Base-by-base conservation (phyloP, 2,329 filamentous ascomycete genomes). In the Ceratocystiopsis minuta region DNA sequence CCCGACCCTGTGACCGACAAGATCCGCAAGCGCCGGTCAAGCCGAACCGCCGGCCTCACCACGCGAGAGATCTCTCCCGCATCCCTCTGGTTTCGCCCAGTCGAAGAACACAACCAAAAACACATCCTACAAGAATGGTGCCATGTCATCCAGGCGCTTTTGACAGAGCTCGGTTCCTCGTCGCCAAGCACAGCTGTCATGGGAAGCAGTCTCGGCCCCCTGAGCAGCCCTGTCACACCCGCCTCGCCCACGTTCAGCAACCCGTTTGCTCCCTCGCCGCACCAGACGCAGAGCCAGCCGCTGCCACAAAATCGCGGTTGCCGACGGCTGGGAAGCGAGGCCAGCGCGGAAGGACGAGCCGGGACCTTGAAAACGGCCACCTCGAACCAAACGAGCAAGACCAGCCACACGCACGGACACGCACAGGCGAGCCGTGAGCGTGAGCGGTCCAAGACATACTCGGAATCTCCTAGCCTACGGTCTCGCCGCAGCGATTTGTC, bases 401-500 rank as follows among this genome's bases (percentile, higher is more conserved):
- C 64, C 3, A 60, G 65, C 33, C 62, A 62, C n/a, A 64, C 62
- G 37, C 63, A 16, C 16, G 13, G 20, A 7, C 20, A 16, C 16
- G 13, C 15, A 7, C 20, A 16, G 9, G 13, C 15, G 34, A n/a
- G 34, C 10, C 34, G 34, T 15, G 34, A 35, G 15, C 34, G 34
- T 4, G 34, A 35, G 16, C 60, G 65, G 2, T 65, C 68, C 0
- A 56, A 65, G 5, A 68, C 68, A 0, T 66, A 72, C 45, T 75
- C 73, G 2, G 71, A 69, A 36, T 70, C 72, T 1, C 71, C 68
- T 0, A 78, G 74, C 49, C 53, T 79, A 39, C 67, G 71, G 16
- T 79, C 75, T 4, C 70, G 70, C 47, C 66, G 67, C 31, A 79
- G 75, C 47, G 75, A 79, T 48, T 53, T 79, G 3, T 78, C 75